A percentile compares a stretch with the other conserved stretches of the same genome.
These are phyloP conservation scores for Byssochlamys sp. DNA, from an alignment of 2,329 filamentous ascomycete genomes.

Conservation along the genomic window DNA sequence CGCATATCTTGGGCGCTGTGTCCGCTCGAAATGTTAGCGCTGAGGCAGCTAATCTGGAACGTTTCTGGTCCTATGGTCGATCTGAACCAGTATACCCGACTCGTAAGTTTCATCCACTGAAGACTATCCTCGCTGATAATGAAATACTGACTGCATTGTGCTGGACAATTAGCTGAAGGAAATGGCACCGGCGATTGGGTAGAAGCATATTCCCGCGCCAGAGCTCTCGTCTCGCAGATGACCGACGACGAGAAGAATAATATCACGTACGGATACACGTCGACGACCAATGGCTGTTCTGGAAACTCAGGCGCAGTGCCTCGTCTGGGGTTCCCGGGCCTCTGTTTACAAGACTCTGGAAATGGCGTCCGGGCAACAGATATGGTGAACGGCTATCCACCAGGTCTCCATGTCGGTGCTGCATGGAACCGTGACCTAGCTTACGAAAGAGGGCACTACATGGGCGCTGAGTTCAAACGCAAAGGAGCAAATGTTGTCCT, in stretches of 20 bases:
- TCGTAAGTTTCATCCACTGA: background rate
- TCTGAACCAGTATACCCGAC: conserved; percentile 2
- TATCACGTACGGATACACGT: conserved; percentile 4
- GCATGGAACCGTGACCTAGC: conserved; percentile 48
- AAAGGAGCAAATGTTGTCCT: conserved; percentile 41
- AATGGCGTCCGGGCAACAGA: conserved; percentile 36
- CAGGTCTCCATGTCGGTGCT: conserved; percentile 34
- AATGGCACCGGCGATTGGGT: conserved; percentile 4
- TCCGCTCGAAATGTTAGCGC: background rate
- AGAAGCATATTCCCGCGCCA: conserved; percentile 5
- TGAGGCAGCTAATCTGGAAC: background rate
- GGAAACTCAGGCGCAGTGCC: conserved; percentile 26
- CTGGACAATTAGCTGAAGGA: background rate
- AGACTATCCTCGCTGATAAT: background rate
- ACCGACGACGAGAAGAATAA: conserved; percentile 10
- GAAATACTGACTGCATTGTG: background rate
- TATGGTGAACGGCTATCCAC: conserved; percentile 34
- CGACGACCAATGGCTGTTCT: conserved; percentile 21
- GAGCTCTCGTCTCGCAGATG: conserved; percentile 6
- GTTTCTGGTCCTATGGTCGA: conserved; percentile 1
- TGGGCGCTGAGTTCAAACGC: conserved; percentile 49
- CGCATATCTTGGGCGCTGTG: background rate
- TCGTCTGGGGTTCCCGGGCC: conserved; percentile 28
- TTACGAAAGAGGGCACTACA: conserved; percentile 42
- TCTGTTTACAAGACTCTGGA: conserved; percentile 35